These are phyloP conservation scores for Verticillium albo-atrum DNA, from an alignment of 2,329 filamentous ascomycete genomes.

Conservation along the genomic window DNA sequence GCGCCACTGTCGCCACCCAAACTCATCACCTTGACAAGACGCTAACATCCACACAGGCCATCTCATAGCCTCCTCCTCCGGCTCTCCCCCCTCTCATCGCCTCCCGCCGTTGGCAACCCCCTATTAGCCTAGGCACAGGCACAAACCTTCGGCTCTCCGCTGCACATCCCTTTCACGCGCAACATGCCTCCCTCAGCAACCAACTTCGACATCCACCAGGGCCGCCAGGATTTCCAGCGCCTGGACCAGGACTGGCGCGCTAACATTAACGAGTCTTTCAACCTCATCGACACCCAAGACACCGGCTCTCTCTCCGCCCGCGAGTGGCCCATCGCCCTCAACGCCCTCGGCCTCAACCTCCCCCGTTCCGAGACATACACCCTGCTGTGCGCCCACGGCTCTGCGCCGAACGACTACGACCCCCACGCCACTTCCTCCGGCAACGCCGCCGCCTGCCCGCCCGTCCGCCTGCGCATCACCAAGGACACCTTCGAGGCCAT, in stretches of 20 bases:
- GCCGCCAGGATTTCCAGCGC: conserved; percentile 10
- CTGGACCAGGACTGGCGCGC: conserved; percentile 12
- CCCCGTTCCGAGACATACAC: conserved; percentile 79
- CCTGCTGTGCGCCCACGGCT: conserved; percentile 77
- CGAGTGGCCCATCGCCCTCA: conserved; percentile 94
- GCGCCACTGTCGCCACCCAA: too few species aligned
- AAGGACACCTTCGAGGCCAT: conserved; percentile 70
- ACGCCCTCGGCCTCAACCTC: conserved; percentile 90
- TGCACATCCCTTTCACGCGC: background rate
- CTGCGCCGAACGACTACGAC: conserved; percentile 56
- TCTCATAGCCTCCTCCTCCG: background rate
- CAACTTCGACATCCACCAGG: conserved; percentile 11
- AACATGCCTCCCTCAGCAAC: conserved; percentile 9
- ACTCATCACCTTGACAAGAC: too few species aligned
- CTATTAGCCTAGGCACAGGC: background rate
- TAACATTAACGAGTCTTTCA: conserved; percentile 47
- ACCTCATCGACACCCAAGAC: conserved; percentile 94
- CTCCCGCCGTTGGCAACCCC: background rate
- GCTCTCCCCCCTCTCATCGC: background rate
- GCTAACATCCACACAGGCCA: too few species aligned
- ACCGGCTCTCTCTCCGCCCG: conserved; percentile 95
- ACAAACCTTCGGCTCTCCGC: background rate
- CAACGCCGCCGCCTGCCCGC: conserved; percentile 48
- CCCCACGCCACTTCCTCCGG: conserved; percentile 33
- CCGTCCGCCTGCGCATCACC: conserved; percentile 66